Conservation (phyloP, 179 eudicot genomes). For the Nepenthes alata region DNA sequence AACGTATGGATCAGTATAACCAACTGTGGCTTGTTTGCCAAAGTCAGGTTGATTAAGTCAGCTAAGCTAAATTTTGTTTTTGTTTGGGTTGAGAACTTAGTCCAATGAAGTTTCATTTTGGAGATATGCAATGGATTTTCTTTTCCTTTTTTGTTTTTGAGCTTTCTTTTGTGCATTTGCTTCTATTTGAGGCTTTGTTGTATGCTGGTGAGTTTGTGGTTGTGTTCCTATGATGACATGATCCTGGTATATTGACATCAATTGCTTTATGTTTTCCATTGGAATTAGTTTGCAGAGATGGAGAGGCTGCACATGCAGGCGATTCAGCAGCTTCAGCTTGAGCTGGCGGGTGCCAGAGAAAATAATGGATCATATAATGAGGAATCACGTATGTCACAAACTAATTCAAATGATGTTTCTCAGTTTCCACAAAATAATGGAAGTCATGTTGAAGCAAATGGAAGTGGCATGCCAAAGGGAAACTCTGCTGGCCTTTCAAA, state of each 20-base stretch:
- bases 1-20: conserved; percentile 76
- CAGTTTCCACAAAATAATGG: conserved; percentile 43
- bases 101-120: too few species aligned
- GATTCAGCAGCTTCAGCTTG: conserved; percentile 78
- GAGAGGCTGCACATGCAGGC: conserved; percentile 80
- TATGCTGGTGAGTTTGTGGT: background rate
- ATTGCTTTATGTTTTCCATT: background rate
- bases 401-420: conserved; percentile 44
- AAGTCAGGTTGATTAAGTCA: conserved; percentile 50
- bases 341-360: conserved; percentile 62
- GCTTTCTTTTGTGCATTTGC: background rate
- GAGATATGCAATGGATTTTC: too few species aligned
- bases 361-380: conserved; percentile 35
- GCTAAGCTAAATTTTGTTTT: background rate
- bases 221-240: background rate
- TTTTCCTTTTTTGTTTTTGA: background rate
- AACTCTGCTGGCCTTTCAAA: conserved; percentile 35
- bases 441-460: conserved; percentile 48
- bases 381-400: conserved; percentile 29
- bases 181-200: background rate
- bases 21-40: conserved; percentile 83
- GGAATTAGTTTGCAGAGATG: conserved; percentile 73
- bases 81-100: background rate
- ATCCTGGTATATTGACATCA: background rate
- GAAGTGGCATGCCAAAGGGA: conserved; percentile 23